Base-by-base conservation (phyloP, 1,139 yeast genomes). In the Hemisphaericaspora subhashii region DNA sequence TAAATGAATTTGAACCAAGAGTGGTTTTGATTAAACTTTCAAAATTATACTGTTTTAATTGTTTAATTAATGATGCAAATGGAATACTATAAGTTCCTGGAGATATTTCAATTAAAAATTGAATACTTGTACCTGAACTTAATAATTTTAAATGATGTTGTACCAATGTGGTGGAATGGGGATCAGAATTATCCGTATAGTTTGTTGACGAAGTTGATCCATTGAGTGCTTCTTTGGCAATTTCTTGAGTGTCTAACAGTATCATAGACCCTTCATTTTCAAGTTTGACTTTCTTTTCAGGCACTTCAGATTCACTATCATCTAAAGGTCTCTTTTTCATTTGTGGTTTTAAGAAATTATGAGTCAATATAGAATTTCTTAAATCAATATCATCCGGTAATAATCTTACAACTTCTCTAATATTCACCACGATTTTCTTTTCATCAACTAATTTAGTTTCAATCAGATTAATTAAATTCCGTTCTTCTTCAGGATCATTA, bases 1-100 rank as follows among this genome's bases (percentile, higher is more conserved):
- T 72, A 43, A 66, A 62, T 1, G 89, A 80, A 15, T 80, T 72
- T 10, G 71, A 63, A 3, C 85, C 85, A 38, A 80, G 56, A 0
- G 85, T 76, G 4, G 79, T 62, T 31, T 79, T 74, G 34, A 86
- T 66, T 22, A 85, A 58, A 20, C 77, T 68, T 45, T 86, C 94
- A 54, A 77, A 83, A 14, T 79, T 77, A 38, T 68, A 65, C 31
- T 75, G 74, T 51, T 79, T 78, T 27, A 86, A 58, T 5, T 60
- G 50, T 12, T 72, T 66, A 28, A 65, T 60, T 17, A 83, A 53
- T 31, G 72, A 58, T 6, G 62, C 55, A 51, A 64, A 71, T 17
- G 77, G 76, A 8, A 72, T 59, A 11, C 72, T 61, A 47, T 57
- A 72, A 1, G 59, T 54, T 3, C 77, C 77, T 1, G 76, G 75